phyloP scores from a whole-genome alignment of 805 yeast genomes.

The Metschnikowia proteae region DNA sequence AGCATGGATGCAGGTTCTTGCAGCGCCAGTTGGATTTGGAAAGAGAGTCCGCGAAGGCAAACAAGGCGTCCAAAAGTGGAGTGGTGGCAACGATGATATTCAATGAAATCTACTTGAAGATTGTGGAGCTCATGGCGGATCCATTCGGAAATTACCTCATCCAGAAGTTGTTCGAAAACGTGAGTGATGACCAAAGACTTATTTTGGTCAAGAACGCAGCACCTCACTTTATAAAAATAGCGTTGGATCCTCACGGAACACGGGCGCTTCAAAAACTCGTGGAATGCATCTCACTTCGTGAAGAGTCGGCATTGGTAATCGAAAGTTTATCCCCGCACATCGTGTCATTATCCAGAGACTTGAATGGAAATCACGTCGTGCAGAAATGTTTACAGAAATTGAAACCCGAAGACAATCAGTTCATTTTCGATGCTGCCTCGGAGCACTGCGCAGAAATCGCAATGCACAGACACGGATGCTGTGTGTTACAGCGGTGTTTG shows the following conservation, averaged over 20 bases:
- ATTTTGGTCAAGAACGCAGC: conserved; percentile 67
- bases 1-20: conserved; percentile 91
- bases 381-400: conserved; percentile 85
- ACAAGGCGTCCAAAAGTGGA: conserved; percentile 21
- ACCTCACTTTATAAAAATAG: conserved; percentile 70
- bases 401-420: conserved; percentile 66
- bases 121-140: conserved; percentile 86
- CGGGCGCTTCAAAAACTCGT: conserved; percentile 90
- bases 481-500: conserved; percentile 64
- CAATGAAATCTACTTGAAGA: conserved; percentile 71
- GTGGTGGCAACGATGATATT: conserved; percentile 72
- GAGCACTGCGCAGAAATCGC: conserved; percentile 74
- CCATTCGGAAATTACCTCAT: conserved; percentile 97
- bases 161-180: conserved; percentile 83
- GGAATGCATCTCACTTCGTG: conserved; percentile 68
- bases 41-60: conserved; percentile 25
- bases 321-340: conserved; percentile 63
- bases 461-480: conserved; percentile 92
- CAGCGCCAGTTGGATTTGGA: conserved; percentile 79
- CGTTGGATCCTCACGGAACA: conserved; percentile 93
- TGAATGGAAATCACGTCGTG: conserved; percentile 95
- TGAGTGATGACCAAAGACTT: conserved; percentile 65
- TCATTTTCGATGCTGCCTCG: conserved; percentile 84
- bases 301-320: conserved; percentile 66
- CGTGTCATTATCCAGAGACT: conserved; percentile 76